phyloP scores from a whole-genome alignment of 192 early-diverging fungal genomes.

The Physocladia obscura region DNA sequence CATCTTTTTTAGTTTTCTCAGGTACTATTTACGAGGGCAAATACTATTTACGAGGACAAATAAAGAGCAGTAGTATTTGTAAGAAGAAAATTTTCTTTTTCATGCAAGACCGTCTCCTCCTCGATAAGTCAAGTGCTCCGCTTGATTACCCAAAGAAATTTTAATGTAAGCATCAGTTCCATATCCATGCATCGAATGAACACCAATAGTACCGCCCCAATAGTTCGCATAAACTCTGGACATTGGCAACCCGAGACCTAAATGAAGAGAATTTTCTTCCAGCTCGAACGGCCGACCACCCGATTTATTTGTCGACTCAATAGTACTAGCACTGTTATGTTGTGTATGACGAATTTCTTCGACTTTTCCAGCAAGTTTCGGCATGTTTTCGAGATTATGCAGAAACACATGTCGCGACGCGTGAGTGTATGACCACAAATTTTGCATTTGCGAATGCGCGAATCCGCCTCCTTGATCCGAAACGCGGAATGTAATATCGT shows the following conservation, averaged over 20 bases:
- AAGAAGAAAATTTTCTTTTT: too few relatives aligned
- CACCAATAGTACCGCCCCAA: slow-evolving; percentile 85
- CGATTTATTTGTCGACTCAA: neutral
- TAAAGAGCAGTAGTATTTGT: too few relatives aligned
- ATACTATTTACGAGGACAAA: too few relatives aligned
- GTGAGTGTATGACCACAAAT: slow-evolving; percentile 83
- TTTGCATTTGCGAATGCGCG: slow-evolving; percentile 52
- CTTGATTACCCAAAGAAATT: slow-evolving; percentile 50
- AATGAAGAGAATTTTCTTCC: slow-evolving; percentile 30
- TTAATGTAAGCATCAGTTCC: slow-evolving; percentile 91
- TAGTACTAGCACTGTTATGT: slow-evolving; percentile 4
- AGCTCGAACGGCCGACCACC: slow-evolving; percentile 14
- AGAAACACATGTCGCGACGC: slow-evolving; percentile 57
- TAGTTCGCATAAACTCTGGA: slow-evolving; percentile 89
- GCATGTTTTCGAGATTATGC: slow-evolving; percentile 67
- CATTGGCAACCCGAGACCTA: slow-evolving; percentile 93
- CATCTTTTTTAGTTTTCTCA: too few relatives aligned
- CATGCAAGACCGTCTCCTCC: neutral
- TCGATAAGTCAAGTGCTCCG: slow-evolving; percentile 19
- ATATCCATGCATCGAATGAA: slow-evolving; percentile 81
- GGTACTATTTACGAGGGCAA: too few relatives aligned
- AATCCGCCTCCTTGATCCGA: slow-evolving; percentile 95
- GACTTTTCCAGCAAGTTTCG: slow-evolving; percentile 75
- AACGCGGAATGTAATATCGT: slow-evolving; percentile 83
- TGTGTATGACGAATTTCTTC: slow-evolving; percentile 51